phyloP scores from a whole-genome alignment of 345 rosid genomes.

The Dimocarpus longan region DNA sequence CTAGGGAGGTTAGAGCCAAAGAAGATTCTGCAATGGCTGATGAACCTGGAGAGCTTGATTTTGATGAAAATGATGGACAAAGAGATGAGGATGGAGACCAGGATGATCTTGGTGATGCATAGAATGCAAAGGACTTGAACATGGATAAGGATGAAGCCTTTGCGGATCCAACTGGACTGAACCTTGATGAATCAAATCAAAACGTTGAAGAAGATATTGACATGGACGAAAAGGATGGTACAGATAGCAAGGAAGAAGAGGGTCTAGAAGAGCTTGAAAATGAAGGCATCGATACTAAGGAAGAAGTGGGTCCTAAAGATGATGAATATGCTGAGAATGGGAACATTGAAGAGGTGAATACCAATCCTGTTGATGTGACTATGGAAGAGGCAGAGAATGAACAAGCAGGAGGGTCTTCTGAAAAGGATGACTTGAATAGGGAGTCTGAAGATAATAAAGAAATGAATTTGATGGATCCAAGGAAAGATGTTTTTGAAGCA shows the following conservation, averaged over 20 bases:
- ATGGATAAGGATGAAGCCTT: constrained; percentile 67
- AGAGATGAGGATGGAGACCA: constrained; percentile 45
- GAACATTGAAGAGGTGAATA: constrained; percentile 39
- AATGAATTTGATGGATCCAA: constrained; percentile 38
- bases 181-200: constrained; percentile 55
- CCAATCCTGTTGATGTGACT: constrained; percentile 45
- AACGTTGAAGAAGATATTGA: constrained; percentile 50
- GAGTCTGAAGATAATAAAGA: constrained; percentile 48
- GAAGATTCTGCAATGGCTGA: constrained; percentile 53
- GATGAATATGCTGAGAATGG: constrained; percentile 44
- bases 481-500: constrained; percentile 39
- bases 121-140: constrained; percentile 53
- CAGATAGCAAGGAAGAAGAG: constrained; percentile 52
- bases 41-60: constrained; percentile 47
- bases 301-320: constrained; percentile 49
- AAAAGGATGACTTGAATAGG: constrained; percentile 37
- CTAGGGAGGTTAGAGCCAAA: constrained; percentile 83
- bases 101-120: constrained; percentile 54
- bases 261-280: constrained; percentile 42
- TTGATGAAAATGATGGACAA: constrained; percentile 46
- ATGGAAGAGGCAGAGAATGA: constrained; percentile 47
- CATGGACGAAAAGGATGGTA: constrained; percentile 48
- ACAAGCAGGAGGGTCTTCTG: constrained; percentile 41
- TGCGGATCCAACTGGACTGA: constrained; percentile 62
- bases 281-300: constrained; percentile 40